A percentile compares a stretch with the other conserved stretches of the same genome.
phyloP scores from a whole-genome alignment of 805 yeast species.

The Pichia pseudocactophila region DNA sequence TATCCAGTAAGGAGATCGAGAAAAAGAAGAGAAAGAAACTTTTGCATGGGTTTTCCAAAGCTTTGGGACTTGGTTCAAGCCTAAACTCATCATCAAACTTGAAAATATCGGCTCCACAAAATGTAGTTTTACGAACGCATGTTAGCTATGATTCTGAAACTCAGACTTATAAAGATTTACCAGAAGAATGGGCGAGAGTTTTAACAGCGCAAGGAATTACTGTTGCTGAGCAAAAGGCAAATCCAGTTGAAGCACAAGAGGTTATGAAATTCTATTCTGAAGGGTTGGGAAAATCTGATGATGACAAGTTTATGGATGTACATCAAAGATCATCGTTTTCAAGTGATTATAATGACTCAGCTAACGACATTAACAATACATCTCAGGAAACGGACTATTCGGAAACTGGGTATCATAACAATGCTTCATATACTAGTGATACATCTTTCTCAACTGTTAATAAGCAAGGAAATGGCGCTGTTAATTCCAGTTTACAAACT shows the following conservation, averaged over 20 bases:
- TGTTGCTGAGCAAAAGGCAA: constrained; percentile 76
- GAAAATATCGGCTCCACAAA: constrained; percentile 85
- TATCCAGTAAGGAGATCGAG: constrained; percentile 8
- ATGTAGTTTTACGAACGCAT: constrained; percentile 84
- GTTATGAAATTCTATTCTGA: constrained; percentile 24
- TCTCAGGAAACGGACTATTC: constrained; percentile 1
- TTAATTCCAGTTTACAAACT: constrained; percentile 1
- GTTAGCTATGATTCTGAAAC: constrained; percentile 81
- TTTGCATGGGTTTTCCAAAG: constrained; percentile 47
- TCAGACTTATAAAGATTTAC: constrained; percentile 87
- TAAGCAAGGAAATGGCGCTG: neutral
- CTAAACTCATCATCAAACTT: constrained; percentile 18
- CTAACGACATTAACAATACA: constrained; percentile 8
- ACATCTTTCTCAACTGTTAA: constrained; percentile 4
- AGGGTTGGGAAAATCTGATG: constrained; percentile 12
- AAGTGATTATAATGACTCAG: constrained; percentile 12
- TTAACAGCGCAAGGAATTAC: constrained; percentile 82
- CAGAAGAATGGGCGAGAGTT: constrained; percentile 84
- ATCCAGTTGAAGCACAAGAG: constrained; percentile 76
- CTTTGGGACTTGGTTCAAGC: constrained; percentile 24
- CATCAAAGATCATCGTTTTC: constrained; percentile 15
- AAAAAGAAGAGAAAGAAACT: constrained; percentile 40
- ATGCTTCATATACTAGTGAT: constrained; percentile 4
- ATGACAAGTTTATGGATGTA: constrained; percentile 25
- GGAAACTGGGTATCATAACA: neutral